These are phyloP conservation scores for Myxozyma kluyveri DNA, from an alignment of 805 yeast genomes.

Conservation along the genomic window DNA sequence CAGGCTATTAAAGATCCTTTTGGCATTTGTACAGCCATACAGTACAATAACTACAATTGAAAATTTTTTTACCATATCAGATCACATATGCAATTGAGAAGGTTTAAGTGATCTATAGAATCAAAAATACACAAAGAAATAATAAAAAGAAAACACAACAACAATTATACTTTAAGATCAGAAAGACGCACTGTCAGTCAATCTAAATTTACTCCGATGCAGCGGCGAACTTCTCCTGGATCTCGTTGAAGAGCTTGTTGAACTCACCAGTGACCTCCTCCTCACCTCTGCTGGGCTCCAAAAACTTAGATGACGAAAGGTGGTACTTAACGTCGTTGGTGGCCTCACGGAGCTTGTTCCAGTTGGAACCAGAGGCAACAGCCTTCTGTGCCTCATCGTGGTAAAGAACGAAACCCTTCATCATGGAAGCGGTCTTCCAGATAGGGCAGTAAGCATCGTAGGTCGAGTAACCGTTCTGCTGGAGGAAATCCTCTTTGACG, in stretches of 20 bases:
- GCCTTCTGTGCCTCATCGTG: constrained; percentile 98
- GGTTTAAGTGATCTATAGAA: neutral
- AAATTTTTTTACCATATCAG: too few relatives aligned
- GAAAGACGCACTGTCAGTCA: too few relatives aligned
- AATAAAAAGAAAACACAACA: constrained; percentile 1
- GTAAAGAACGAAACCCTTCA: constrained; percentile 89
- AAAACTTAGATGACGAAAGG: constrained; percentile 91
- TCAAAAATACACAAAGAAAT: constrained; percentile 4
- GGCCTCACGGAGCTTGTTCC: constrained; percentile 88
- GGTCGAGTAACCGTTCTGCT: constrained; percentile 97
- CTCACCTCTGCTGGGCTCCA: constrained; percentile 92
- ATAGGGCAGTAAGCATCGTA: constrained; percentile 99
- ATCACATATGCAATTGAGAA: neutral
- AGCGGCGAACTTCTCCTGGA: constrained; percentile 91
- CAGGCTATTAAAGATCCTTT: too few relatives aligned
- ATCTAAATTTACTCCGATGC: constrained; percentile 73
- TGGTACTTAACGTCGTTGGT: constrained; percentile 90
- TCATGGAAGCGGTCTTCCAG: constrained; percentile 98
- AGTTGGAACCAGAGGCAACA: constrained; percentile 84
- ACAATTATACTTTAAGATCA: neutral
- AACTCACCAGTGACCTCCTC: constrained; percentile 72
- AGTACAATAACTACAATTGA: too few relatives aligned
- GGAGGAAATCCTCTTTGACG: constrained; percentile 96
- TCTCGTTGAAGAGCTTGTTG: constrained; percentile 66
- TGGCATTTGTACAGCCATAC: too few relatives aligned